phyloP scores from a whole-genome alignment of 148 eudicot genomes.

The Chenopodium formosanum region DNA sequence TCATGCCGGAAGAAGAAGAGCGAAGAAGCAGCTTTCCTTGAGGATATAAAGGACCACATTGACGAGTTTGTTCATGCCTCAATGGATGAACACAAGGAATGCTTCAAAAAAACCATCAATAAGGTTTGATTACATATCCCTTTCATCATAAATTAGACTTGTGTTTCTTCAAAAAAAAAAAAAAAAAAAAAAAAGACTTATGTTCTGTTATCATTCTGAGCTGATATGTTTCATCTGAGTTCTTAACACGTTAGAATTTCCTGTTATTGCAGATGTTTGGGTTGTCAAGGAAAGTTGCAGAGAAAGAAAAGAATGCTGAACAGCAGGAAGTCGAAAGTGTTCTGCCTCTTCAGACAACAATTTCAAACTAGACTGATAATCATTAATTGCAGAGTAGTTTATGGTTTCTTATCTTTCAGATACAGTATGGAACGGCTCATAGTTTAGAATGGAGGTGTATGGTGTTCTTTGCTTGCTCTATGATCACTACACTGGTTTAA shows the following conservation, averaged over 20 bases:
- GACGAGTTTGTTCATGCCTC: constrained; percentile 43
- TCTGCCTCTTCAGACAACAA: constrained; percentile 50
- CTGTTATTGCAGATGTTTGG: constrained; percentile 33
- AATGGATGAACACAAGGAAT: constrained; percentile 44
- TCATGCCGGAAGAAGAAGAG: constrained; percentile 48
- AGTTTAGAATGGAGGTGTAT: not conserved
- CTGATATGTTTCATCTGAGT: not conserved
- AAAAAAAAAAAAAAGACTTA: not conserved
- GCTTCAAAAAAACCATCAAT: constrained; percentile 38
- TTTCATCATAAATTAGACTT: not conserved
- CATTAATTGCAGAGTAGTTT: not conserved
- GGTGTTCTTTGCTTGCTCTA: not conserved
- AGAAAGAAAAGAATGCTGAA: constrained; percentile 34
- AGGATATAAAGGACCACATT: constrained; percentile 43
- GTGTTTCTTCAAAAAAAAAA: no score
- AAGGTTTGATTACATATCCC: constrained; percentile 25
- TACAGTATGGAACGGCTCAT: not conserved
- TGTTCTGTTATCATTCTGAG: not conserved
- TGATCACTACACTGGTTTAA: not conserved
- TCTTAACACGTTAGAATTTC: not conserved
- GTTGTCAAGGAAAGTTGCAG: constrained; percentile 31
- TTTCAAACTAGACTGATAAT: constrained; percentile 29
- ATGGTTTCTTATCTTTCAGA: not conserved
- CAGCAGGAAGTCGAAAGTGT: constrained; percentile 51
- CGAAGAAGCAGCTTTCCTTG: constrained; percentile 42